Base-by-base conservation (phyloP, 352 stramenopile genomes). In the Peronospora belbahrii region DNA sequence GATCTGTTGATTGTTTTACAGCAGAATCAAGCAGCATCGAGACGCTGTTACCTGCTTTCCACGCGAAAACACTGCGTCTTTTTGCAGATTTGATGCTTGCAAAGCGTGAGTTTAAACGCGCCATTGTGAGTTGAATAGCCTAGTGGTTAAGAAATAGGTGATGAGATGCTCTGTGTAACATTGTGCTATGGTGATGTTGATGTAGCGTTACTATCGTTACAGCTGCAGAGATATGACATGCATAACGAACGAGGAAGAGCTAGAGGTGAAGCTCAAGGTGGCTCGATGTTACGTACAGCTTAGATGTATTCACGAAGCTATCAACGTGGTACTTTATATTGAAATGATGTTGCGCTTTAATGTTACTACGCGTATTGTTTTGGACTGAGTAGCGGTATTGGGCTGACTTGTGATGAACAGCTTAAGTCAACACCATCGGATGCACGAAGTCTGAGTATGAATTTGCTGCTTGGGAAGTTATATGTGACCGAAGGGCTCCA, bases 51-150 rank as follows among this genome's bases (percentile, higher is more conserved):
- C 42, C 59, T 41, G 46, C 37, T 22, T 88, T 88, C 50, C 77
- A 88, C 42, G 67, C 65, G 38, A 74, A 73, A 23, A 80, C 59
- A 13, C 64, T 72, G 34, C 47, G 55, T 9, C 58, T 88, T 14
- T 83, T 84, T 62, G 80, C 60, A 15, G 80, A 92, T 48, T 52
- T 87, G 47, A 64, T 92, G 39, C 32, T 75, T n/a, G 50, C 48
- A 25, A 87, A 82, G 39, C 62, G 63, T 33, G 80, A 92, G 46
- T 78, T 66, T 52, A 81, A 81, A 31, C 77, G 77, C 37, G 80
- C 80, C 10, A 76, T 89, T 55, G 80, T 92, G 47, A 51, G 70
- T 56, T 34, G 15, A 20, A 45, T 34, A 46, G 31, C 6, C 1
- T 0, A 18, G 6, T 28, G 3, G 22, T 14, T 13, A 4, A 10